Evolutionary conservation across 805 yeast species (phyloP), one percentile per base, ranked within the genome.

Genomic region (Spencermartinsiella europaea): DNA sequence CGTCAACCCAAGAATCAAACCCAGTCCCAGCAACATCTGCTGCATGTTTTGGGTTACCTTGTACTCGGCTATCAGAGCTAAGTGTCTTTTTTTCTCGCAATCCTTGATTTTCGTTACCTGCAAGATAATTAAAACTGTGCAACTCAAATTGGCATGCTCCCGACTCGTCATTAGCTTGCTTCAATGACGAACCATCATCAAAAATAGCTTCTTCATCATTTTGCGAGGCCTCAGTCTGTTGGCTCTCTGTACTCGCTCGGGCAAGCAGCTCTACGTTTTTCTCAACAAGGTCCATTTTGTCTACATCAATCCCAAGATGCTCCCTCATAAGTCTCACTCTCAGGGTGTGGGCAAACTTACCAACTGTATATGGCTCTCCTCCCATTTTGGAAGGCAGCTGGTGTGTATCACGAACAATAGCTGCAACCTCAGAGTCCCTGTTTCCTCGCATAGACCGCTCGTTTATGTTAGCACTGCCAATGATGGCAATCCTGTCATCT

Each of bases 381-480:
- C 81, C 83, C 97, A 93, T 89, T 10, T 65, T 66, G 2, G 61
- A 57, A 42, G 52, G 52, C 4, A 89, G 70, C 52, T 81, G 75
- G 51, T 83, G 86, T 7, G 83, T 79, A 59, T 93, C 99, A 53
- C 97, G 76, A 3, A 93, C 80, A 45, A 91, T 68, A 1, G 90
- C 87, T 2, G 96, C 96, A 35, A 93, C 83, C 60, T 93, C 99
- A 3, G 97, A 89, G 62, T 93, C 99, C 62, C 99, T 75, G 17
- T 74, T 73, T 14, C 99, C 99, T 56, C 93, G 74, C 88, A 90
- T 90, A 0, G 98, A 91, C 58, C 99, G 76, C 64, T 93, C 99
- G 61, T 93, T 93, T 50, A 93, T 87, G 60, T 93, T 93, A 0
- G 99, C 99, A 59, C 96, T 87, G 1, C 99, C 99, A 59, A 93